phyloP scores from a whole-genome alignment of 768 basidiomycete genomes.

The Auricularia sp. region DNA sequence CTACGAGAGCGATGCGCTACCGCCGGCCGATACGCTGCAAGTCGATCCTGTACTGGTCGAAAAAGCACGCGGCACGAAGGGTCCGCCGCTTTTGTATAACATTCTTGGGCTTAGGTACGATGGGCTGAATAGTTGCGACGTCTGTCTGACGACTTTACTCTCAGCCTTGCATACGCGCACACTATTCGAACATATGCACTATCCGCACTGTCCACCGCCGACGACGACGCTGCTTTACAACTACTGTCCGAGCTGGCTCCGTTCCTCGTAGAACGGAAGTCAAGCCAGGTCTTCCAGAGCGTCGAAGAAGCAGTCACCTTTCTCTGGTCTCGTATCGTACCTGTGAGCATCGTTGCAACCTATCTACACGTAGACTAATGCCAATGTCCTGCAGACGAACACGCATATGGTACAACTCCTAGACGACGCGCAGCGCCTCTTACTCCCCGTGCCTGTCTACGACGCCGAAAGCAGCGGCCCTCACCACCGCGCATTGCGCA shows the following conservation, averaged over 20 bases:
- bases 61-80: slow-evolving; percentile 17
- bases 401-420: slow-evolving; percentile 40
- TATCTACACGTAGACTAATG: neutral
- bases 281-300: slow-evolving; percentile 41
- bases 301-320: slow-evolving; percentile 48
- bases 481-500: slow-evolving; percentile 32
- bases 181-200: slow-evolving; percentile 49
- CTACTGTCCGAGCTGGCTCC: slow-evolving; percentile 48
- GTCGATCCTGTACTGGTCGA: slow-evolving; percentile 31
- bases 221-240: slow-evolving; percentile 39
- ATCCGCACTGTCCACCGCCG: slow-evolving; percentile 42
- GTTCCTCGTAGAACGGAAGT: slow-evolving; percentile 52
- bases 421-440: slow-evolving; percentile 41
- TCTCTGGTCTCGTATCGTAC: slow-evolving; percentile 53
- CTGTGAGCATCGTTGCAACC: slow-evolving; percentile 28
- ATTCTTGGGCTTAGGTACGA: slow-evolving; percentile 43
- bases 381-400: neutral
- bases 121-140: neutral
- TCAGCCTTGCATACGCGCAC: slow-evolving; percentile 62
- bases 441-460: slow-evolving; percentile 38
- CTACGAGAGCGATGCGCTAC: slow-evolving; percentile 2
- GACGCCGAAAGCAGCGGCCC: slow-evolving; percentile 23
- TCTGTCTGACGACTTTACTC: neutral
- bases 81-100: slow-evolving; percentile 52
- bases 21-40: slow-evolving; percentile 30